A percentile compares a stretch with the other conserved stretches of the same genome.
These are phyloP conservation scores for Trametes villosa DNA, from an alignment of 768 basidiomycete species.

Conservation along the genomic window DNA sequence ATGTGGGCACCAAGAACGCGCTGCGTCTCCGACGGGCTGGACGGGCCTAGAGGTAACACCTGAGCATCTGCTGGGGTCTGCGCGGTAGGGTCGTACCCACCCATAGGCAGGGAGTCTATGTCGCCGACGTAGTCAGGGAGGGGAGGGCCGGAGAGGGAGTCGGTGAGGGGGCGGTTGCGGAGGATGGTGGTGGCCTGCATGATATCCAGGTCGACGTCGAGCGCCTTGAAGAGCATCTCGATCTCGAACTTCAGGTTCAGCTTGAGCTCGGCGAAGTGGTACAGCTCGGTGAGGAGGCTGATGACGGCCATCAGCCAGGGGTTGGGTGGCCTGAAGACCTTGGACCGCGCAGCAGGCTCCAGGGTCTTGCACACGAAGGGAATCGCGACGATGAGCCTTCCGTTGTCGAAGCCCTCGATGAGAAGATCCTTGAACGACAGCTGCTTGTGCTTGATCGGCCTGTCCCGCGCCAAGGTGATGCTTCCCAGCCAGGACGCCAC, in stretches of 20 bases:
- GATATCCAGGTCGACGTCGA: constrained; percentile 84
- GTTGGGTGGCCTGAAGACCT: constrained; percentile 94
- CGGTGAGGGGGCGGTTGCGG: constrained; percentile 70
- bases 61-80: constrained; percentile 59
- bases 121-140: constrained; percentile 82
- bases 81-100: constrained; percentile 61
- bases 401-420: constrained; percentile 91
- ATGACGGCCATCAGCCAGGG: constrained; percentile 98
- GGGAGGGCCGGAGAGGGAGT: constrained; percentile 59
- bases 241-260: constrained; percentile 98
- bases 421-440: constrained; percentile 98
- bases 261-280: constrained; percentile 95
- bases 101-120: constrained; percentile 79
- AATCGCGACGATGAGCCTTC: constrained; percentile 90
- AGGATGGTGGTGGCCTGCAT: constrained; percentile 85
- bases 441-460: constrained; percentile 91
- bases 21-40: constrained; percentile 65
- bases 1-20: constrained; percentile 76
- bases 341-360: constrained; percentile 87
- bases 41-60: constrained; percentile 61
- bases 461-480: constrained; percentile 90
- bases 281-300: constrained; percentile 90
- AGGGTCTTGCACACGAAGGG: constrained; percentile 98
- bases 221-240: constrained; percentile 91
- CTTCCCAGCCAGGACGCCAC: constrained; percentile 94